Conservation (phyloP, 345 rosid species). For the Rhizophora mangle region DNA sequence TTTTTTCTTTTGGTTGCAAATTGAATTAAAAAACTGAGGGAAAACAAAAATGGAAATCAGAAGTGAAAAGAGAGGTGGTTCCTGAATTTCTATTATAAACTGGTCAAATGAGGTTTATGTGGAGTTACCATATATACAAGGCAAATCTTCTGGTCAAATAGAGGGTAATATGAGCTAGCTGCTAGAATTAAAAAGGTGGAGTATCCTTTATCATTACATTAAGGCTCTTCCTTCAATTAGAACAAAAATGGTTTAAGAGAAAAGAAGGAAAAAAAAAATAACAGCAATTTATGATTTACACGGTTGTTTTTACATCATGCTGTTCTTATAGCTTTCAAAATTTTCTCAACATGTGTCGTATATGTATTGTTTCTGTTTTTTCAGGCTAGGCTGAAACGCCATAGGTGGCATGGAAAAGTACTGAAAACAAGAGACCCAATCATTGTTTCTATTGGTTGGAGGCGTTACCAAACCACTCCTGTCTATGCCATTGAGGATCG, state of each 20-base stretch:
- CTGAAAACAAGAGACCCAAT: slow-evolving; percentile 87
- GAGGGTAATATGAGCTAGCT: too few relatives aligned
- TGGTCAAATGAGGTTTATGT: too few relatives aligned
- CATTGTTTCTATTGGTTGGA: slow-evolving; percentile 91
- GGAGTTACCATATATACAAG: too few relatives aligned
- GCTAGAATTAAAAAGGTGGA: too few relatives aligned
- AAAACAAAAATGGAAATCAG: too few relatives aligned
- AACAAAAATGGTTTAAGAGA: not conserved
- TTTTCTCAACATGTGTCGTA: not conserved
- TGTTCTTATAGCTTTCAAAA: not conserved
- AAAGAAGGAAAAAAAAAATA: not conserved
- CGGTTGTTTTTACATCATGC: not conserved
- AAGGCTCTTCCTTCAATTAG: not conserved
- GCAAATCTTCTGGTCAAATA: too few relatives aligned
- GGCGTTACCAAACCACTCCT: slow-evolving; percentile 87
- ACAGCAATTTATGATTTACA: not conserved
- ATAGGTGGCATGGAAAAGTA: slow-evolving; percentile 91
- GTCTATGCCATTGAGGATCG: slow-evolving; percentile 78
- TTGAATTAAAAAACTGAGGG: too few relatives aligned
- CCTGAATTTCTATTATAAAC: too few relatives aligned
- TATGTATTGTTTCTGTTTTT: slow-evolving; percentile 15
- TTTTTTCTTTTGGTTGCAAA: too few relatives aligned
- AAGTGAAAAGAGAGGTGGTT: too few relatives aligned
- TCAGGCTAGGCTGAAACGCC: slow-evolving; percentile 77
- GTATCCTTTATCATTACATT: too few relatives aligned